These are phyloP conservation scores for Backusella liffmaniae DNA, from an alignment of 192 early-diverging fungal species.

Conservation along the genomic window DNA sequence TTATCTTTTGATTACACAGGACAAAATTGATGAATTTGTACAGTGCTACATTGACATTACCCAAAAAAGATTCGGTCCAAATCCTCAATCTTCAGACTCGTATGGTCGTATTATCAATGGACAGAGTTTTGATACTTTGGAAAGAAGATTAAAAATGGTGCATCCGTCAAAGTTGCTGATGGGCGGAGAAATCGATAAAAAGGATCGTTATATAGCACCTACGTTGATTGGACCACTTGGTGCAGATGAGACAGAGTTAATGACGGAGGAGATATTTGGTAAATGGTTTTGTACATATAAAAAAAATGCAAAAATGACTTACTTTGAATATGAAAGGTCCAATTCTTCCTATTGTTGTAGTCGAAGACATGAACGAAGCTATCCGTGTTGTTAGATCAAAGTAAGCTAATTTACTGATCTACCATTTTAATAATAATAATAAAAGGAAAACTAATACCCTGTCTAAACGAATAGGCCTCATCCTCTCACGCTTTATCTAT, in stretches of 20 bases:
- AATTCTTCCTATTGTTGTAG: slow-evolving; percentile 73
- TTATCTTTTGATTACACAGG: slow-evolving; percentile 60
- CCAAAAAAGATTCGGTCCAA: slow-evolving; percentile 38
- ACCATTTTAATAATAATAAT: neutral
- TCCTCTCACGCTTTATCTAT: slow-evolving; percentile 83
- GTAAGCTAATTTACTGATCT: slow-evolving; percentile 12
- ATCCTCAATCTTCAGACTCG: slow-evolving; percentile 40
- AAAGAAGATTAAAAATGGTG: slow-evolving; percentile 41
- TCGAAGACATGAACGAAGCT: slow-evolving; percentile 61
- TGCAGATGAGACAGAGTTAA: slow-evolving; percentile 50
- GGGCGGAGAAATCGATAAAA: slow-evolving; percentile 59
- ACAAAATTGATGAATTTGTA: slow-evolving; percentile 46
- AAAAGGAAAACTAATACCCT: neutral
- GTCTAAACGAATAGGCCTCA: slow-evolving; percentile 42
- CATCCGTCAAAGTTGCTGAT: slow-evolving; percentile 51
- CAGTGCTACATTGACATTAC: slow-evolving; percentile 38
- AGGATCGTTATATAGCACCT: slow-evolving; percentile 72
- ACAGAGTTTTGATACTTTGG: slow-evolving; percentile 61
- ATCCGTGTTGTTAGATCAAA: slow-evolving; percentile 56
- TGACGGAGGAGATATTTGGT: slow-evolving; percentile 92
- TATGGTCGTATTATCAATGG: slow-evolving; percentile 65
- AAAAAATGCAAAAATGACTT: neutral
- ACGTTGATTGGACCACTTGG: slow-evolving; percentile 76
- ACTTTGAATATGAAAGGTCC: slow-evolving; percentile 46
- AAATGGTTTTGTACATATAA: neutral